Evolutionary conservation across 2,329 filamentous ascomycete genomes (phyloP).

Genomic region (Penicillium digitatum): DNA sequence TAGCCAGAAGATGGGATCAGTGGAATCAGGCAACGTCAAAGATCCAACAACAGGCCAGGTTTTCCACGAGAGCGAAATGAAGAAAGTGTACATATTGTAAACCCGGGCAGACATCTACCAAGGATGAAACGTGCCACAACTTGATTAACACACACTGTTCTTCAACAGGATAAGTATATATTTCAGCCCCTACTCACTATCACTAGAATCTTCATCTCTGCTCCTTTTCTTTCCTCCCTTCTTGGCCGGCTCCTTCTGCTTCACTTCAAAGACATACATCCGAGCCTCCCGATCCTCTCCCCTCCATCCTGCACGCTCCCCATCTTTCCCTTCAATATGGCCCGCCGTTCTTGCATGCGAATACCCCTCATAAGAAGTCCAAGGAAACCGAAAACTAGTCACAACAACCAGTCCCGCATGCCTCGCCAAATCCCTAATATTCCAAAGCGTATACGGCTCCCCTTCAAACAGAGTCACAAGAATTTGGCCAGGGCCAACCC

Average conservation of each 20-base stretch:
- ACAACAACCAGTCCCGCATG: constrained; percentile 54
- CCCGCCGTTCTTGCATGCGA: constrained; percentile 47
- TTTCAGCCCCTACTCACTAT: constrained; percentile 25
- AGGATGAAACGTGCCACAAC: neutral
- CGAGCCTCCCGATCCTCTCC: constrained; percentile 47
- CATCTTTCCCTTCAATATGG: constrained; percentile 41
- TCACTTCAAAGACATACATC: constrained; percentile 46
- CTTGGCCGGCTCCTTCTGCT: constrained; percentile 30
- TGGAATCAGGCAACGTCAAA: constrained; percentile 63
- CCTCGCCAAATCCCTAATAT: constrained; percentile 78
- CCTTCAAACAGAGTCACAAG: constrained; percentile 88
- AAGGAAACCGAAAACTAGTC: constrained; percentile 48
- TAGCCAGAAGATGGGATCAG: constrained; percentile 68
- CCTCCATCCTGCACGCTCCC: constrained; percentile 43
- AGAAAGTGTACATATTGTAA: constrained; percentile 88
- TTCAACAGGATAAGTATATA: neutral
- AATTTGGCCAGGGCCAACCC: constrained; percentile 51
- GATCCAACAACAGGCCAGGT: constrained; percentile 74
- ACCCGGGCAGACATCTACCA: neutral
- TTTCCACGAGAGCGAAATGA: constrained; percentile 59
- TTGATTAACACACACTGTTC: neutral
- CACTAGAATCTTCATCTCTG: constrained; percentile 34
- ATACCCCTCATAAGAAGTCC: constrained; percentile 47
- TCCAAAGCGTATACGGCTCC: constrained; percentile 94
- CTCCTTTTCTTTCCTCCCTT: constrained; percentile 36